Base-by-base conservation (phyloP, 2,329 filamentous ascomycete genomes). In the Fusarium sp. region DNA sequence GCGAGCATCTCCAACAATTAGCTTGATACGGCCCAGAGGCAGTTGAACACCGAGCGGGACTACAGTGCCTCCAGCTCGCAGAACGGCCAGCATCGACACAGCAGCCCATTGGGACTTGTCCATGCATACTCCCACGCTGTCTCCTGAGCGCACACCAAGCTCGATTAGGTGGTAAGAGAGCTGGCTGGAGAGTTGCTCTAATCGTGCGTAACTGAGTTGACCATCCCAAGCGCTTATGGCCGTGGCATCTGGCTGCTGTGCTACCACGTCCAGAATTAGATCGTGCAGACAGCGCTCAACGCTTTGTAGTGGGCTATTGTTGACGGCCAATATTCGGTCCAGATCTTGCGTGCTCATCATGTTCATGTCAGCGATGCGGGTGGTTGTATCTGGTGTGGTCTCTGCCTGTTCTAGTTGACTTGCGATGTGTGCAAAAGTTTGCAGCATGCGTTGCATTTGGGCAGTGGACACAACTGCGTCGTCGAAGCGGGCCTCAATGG, bases 191-290 rank as follows among this genome's bases (percentile, higher is more conserved):
- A 21, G 7, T 15, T 6, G 15, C 47, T 57, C 60, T 6, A 63
- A 43, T 19, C 59, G 43, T 7, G 47, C 31, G 22, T 59, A 63
- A 5, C 55, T 63, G 2, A 58, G 40, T 1, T 58, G 21, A 15
- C 38, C 49, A 31, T 63, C 60, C 55, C 55, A 63, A 6, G 49
- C 55, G 6, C 39, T 21, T 4, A 63, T 46, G 11, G 60, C 55
- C 19, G 19, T 19, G 19, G 19, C 19, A 19, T 19, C 19, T 19
- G 19, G 19, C 19, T 19, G 19, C 19, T 36, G 26, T 11, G 50
- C 22, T 2, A 53, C 39, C 11, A 45, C 33, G 26, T 33, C 38
- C 8, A 53, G 7, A 13, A 53, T 44, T 7, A 53, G 50, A 5
- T 53, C 50, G 15, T 53, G 50, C 0, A 45, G 26, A 2, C 38